These are phyloP conservation scores for Botryotinia calthae DNA, from an alignment of 2,329 filamentous ascomycete species.

Conservation along the genomic window DNA sequence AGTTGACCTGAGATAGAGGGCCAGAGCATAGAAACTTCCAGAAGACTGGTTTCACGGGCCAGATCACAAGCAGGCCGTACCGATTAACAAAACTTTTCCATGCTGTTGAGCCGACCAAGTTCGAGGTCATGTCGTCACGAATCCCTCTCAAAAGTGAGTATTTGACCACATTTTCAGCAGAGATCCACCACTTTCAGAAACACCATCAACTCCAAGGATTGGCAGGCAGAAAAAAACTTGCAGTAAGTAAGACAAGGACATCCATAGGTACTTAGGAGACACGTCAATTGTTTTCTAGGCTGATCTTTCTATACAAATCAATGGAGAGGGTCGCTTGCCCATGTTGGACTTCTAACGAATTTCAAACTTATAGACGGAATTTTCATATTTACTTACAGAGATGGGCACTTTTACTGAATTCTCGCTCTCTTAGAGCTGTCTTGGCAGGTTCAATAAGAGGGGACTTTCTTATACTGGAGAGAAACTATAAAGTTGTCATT, in stretches of 20 bases:
- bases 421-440: background rate
- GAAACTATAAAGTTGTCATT: background rate
- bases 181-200: background rate
- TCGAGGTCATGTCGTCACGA: background rate
- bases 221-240: background rate
- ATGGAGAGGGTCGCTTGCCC: background rate
- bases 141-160: background rate
- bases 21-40: background rate
- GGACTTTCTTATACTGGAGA: background rate
- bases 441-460: background rate
- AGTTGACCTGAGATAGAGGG: background rate
- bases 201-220: background rate
- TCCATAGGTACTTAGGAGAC: background rate
- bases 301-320: background rate
- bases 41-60: no score
- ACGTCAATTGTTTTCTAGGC: background rate
- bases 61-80: background rate
- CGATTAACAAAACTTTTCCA: background rate
- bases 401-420: background rate
- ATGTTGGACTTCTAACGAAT: background rate
- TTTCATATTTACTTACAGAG: background rate
- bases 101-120: background rate
- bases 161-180: background rate
- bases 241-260: background rate
- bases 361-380: rapidly evolving